These are phyloP conservation scores for Lophium mytilinum DNA, from an alignment of 495 filamentous ascomycete species.

Conservation along the genomic window DNA sequence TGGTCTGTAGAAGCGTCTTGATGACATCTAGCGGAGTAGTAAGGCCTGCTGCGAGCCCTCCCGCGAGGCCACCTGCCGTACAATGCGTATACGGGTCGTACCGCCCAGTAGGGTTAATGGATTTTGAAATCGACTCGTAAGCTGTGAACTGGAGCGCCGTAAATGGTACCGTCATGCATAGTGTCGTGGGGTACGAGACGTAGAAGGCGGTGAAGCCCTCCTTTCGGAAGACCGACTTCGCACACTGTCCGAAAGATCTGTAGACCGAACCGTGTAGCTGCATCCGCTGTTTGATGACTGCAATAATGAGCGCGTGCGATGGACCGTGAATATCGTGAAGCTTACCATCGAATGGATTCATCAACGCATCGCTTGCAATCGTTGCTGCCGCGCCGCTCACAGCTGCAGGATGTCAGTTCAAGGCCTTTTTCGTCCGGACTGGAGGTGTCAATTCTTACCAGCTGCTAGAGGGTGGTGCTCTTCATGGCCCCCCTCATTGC, in stretches of 20 bases:
- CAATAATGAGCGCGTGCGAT: not conserved
- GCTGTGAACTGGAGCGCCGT: constrained; percentile 93
- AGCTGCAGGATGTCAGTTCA: constrained; percentile 44
- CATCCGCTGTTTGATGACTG: constrained; percentile 99
- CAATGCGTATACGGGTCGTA: constrained; percentile 94
- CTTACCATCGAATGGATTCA: constrained; percentile 98
- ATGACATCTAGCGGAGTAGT: constrained; percentile 97
- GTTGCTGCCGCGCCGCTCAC: constrained; percentile 89
- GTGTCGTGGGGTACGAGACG: constrained; percentile 94
- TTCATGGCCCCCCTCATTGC: constrained; percentile 76
- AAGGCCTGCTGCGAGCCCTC: constrained; percentile 83
- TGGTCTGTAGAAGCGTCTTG: constrained; percentile 92
- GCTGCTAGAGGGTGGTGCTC: constrained; percentile 92
- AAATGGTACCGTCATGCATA: constrained; percentile 98
- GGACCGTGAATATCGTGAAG: not conserved
- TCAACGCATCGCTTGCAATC: constrained; percentile 92
- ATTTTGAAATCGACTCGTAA: constrained; percentile 91
- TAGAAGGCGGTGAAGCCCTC: constrained; percentile 94
- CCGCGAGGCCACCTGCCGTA: constrained; percentile 81
- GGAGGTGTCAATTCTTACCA: constrained; percentile 42
- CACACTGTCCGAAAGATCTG: constrained; percentile 75
- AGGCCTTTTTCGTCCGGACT: not conserved
- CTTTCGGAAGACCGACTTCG: constrained; percentile 70
- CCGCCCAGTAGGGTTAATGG: constrained; percentile 72
- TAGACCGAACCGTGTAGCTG: constrained; percentile 94